A percentile compares a stretch with the other conserved stretches of the same genome.
Conservation (phyloP, 176 grass and related monocot species). For the Oryza glaberrima region DNA sequence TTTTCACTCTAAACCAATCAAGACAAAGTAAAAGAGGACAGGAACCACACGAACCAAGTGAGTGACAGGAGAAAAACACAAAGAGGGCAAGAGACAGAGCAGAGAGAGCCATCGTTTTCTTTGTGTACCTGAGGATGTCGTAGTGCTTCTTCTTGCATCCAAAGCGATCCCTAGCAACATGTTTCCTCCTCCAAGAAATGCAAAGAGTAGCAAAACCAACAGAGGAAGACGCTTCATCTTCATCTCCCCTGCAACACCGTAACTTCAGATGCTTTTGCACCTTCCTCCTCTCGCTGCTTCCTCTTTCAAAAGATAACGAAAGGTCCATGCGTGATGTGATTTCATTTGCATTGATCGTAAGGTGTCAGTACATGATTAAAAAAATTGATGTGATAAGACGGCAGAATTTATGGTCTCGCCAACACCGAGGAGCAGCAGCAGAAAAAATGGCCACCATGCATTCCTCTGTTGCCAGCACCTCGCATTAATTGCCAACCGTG, state of each 20-base stretch:
- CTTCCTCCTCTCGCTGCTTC: neutral
- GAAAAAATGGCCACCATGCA: slow-evolving; percentile 54
- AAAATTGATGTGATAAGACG: slow-evolving; percentile 47
- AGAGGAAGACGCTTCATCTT: slow-evolving; percentile 10
- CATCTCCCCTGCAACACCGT: neutral
- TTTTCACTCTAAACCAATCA: neutral
- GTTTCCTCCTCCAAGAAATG: slow-evolving; percentile 27
- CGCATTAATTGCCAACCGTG: slow-evolving; percentile 33
- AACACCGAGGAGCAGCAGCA: slow-evolving; percentile 53
- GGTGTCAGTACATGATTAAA: slow-evolving; percentile 52
- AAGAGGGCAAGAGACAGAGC: neutral
- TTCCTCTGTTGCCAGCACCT: slow-evolving; percentile 29
- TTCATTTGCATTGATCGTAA: slow-evolving; percentile 33
- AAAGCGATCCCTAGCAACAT: slow-evolving; percentile 4
- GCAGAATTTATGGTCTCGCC: slow-evolving; percentile 57
- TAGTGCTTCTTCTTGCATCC: neutral
- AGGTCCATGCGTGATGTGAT: slow-evolving; percentile 39
- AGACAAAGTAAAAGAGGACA: neutral
- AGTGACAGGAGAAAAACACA: neutral
- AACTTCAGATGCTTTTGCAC: neutral
- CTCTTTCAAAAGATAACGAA: slow-evolving; percentile 18
- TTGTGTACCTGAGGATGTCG: slow-evolving; percentile 28
- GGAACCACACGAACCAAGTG: slow-evolving; percentile 11
- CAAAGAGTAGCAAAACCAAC: slow-evolving; percentile 24
- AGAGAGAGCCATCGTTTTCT: neutral